phyloP scores from a whole-genome alignment of 495 filamentous ascomycete species.

The Poronia punctata region DNA sequence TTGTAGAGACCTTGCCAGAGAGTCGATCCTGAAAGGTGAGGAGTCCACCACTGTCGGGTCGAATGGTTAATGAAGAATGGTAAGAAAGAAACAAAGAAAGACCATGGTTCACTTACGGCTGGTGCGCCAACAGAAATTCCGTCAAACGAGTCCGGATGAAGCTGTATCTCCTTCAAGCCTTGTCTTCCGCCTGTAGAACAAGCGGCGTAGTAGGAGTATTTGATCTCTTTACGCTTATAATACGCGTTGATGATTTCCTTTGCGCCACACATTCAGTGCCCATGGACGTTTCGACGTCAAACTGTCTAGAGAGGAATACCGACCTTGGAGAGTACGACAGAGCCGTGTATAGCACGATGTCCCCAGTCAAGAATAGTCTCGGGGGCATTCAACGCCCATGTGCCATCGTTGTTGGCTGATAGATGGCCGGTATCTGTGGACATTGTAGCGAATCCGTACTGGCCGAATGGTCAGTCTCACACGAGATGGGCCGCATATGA shows the following conservation, averaged over 20 bases:
- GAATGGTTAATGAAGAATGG: too few relatives aligned
- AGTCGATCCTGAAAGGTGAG: slow-evolving; percentile 40
- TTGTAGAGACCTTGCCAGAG: slow-evolving; percentile 31
- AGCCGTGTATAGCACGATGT: slow-evolving; percentile 47
- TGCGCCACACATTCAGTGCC: not conserved
- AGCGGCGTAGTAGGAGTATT: slow-evolving; percentile 46
- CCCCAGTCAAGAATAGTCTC: slow-evolving; percentile 38
- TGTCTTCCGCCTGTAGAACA: slow-evolving; percentile 56
- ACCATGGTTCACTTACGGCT: too few relatives aligned
- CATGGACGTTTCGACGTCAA: not conserved
- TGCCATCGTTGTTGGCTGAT: slow-evolving; percentile 26
- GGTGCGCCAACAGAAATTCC: slow-evolving; percentile 45
- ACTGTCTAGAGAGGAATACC: not conserved
- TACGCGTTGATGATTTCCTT: slow-evolving; percentile 33
- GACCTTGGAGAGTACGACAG: slow-evolving; percentile 36
- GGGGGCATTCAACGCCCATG: slow-evolving; percentile 43
- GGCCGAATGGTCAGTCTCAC: not conserved
- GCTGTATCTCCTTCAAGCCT: slow-evolving; percentile 45
- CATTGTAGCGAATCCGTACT: slow-evolving; percentile 48
- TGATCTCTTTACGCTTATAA: slow-evolving; percentile 29
- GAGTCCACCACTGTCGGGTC: slow-evolving; percentile 35
- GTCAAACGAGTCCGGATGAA: slow-evolving; percentile 54
- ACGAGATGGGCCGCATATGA: not conserved
- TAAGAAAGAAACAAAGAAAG: too few relatives aligned
- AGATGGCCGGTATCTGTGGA: slow-evolving; percentile 52